Evolutionary conservation across 306 rosid species (phyloP), one percentile per base, ranked within the genome.

Genomic region (Macrotyloma uniflorum): DNA sequence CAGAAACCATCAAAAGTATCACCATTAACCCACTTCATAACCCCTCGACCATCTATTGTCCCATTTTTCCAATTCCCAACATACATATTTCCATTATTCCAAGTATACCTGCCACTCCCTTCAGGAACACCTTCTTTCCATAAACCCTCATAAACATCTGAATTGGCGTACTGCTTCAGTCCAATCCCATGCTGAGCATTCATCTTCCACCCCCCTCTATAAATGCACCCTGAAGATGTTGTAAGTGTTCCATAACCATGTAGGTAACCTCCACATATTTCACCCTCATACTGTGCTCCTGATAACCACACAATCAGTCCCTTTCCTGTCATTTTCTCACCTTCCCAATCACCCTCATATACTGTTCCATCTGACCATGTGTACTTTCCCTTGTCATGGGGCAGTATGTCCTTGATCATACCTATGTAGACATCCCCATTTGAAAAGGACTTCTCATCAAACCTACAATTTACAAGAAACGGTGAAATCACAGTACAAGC

Each of bases 71-170:
- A 94, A 81, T 87, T 87, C 38, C 97, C 98, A 26, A 76, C 70
- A 72, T 89, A 94, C 4, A 83, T 42, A 59, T 88, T 86, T 40
- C 97, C 98, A 71, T 79, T 83, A 51, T 58, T 82, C 98, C 98
- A 93, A 47, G 87, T 71, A 71, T 93, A 91, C 76, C 82, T 85
- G 23, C 98, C 98, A 79, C 83, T 43, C 5, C 98, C 98, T 80
- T 91, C 96, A 54, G 79, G 89, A 36, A 85, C 80, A 71, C 98
- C 98, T 79, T 91, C 98, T 84, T 84, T 91, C 96, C 98, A 93
- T 68, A 79, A 80, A 68, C 98, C 98, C 70, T 93, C 97, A 79
- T 91, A 93, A 65, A 77, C 32, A 81, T 93, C 93, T 19, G 83
- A 86, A 89, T 93, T 91, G 59, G 65, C 18, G 70, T 90, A 91